Base-by-base conservation (phyloP, 257 asterid species). In the Nicotiana undulata region DNA sequence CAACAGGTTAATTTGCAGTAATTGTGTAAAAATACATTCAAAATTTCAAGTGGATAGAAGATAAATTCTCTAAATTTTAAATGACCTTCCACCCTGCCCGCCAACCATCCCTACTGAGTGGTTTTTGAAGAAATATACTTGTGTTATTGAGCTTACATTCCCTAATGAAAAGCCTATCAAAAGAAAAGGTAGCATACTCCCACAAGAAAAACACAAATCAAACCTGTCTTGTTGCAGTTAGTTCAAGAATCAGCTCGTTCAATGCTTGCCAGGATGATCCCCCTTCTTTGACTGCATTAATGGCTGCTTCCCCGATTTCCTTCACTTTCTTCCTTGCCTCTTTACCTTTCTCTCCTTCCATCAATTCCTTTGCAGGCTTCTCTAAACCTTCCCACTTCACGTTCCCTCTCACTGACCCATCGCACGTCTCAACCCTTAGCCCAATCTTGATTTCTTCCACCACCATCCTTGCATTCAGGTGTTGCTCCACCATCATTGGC, bases 401-500 rank as follows among this genome's bases (percentile, higher is more conserved):
- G 56, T 90, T 88, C 56, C 97, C 97, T 59, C 79, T 88, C 3
- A 84, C 80, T 1, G 85, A 46, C 15, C 92, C 95, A 82, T 88
- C 83, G 2, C 76, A 76, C 0, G 91, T 86, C 24, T 76, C 80
- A 0, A 88, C 91, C 53, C 89, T 81, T 3, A 91, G 8, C 0
- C 93, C 96, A 2, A 92, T 65, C 74, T 82, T 80, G 34, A 91
- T 86, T 86, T 87, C 98, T n/a, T 94, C 97, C 40, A 40, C 90
- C 17, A 93, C 90, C 83, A 92, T 82, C 77, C 84, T 89, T 0
- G 92, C 97, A 32, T 94, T 92, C 51, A 92, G 31, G 1, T 52
- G 86, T 61, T 94, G 97, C 81, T 94, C 97, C 44, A 95, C 97
- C 91, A 90, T 86, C 95, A 94, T 88, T 1, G 97, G 97, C 97